These are phyloP conservation scores for Kickxella alabastrina DNA, from an alignment of 192 early-diverging fungal species.

Conservation along the genomic window DNA sequence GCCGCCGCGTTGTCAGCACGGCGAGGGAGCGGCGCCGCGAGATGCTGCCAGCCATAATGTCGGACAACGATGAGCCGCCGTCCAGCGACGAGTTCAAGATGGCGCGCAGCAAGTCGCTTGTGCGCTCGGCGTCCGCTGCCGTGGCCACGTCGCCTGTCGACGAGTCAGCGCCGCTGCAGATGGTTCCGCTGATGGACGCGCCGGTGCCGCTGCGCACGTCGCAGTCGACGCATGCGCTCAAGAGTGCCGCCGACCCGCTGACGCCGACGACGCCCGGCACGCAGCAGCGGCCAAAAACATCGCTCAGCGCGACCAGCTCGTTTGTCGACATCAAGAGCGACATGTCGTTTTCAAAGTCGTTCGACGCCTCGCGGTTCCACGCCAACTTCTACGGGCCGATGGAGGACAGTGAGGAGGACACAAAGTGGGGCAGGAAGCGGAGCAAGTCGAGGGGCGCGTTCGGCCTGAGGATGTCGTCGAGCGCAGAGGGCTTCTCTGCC, in stretches of 20 bases:
- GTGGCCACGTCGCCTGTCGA: neutral
- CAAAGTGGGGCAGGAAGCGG: too few relatives aligned
- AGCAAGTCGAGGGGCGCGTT: slow-evolving; percentile 7
- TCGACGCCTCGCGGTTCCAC: neutral
- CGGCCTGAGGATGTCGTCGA: slow-evolving; percentile 17
- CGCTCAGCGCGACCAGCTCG: slow-evolving; percentile 16
- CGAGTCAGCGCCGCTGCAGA: slow-evolving; percentile 1
- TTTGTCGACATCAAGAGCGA: slow-evolving; percentile 34
- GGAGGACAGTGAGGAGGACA: slow-evolving; percentile 1
- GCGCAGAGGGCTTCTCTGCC: slow-evolving; percentile 20
- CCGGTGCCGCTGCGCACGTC: neutral
- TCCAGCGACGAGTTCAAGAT: neutral
- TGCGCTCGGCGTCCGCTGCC: neutral
- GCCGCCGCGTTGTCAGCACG: slow-evolving; percentile 7
- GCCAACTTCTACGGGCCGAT: neutral
- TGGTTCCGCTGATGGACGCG: neutral
- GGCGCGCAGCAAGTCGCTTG: too few relatives aligned
- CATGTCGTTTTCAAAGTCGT: neutral
- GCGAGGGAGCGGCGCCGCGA: neutral
- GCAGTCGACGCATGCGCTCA: neutral
- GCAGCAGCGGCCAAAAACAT: neutral
- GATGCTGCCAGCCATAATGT: slow-evolving; percentile 28
- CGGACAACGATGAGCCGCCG: neutral
- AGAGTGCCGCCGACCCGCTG: neutral
- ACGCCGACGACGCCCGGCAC: neutral